Evolutionary conservation across 441 rosid genomes (phyloP), one percentile per base, ranked within the genome.

Genomic region (Euphorbia schlechtendalii): DNA sequence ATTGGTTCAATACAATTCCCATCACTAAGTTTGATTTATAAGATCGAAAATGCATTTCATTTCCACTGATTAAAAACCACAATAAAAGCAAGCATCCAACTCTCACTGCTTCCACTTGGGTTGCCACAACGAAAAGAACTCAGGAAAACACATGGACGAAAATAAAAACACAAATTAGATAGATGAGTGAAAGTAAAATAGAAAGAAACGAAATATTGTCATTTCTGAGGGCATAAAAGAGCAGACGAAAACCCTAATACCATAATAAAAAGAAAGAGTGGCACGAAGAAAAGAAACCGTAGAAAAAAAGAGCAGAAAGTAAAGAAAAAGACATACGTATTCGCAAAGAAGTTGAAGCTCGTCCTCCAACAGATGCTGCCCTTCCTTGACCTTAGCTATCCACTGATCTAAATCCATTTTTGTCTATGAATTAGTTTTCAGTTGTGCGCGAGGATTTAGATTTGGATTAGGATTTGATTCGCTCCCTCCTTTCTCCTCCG

Each of bases 331-430:
- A 62, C 28, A 38, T 80, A 95, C 99, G 66, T 84, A 91, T 91
- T 95, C 99, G 83, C 99, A 95, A 63, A 95, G 97, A 66, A 86
- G 96, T 82, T 95, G 99, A 70, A 95, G 98, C 81, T 95, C 97
- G 80, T 89, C 91, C 75, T 95, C 99, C 36, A 84, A 69, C 14
- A 95, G 97, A 71, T 92, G 98, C 65, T 95, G 96, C 45, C 99
- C 98, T 68, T 89, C 99, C 81, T 89, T 95, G 61, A 92, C 98
- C 80, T 89, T 95, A 3, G 83, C 70, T 70, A 95, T 85, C 99
- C 99, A 95, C 74, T 87, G 89, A 82, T 95, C 99, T 85, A 95
- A 89, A 83, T 95, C 99, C 99, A 95, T 94, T 59, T 52, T 18
- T 27, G 55, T 56, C 20, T 27, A 40, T 13, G 1, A 5, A 8